Base-by-base conservation (phyloP, 2,329 filamentous ascomycete genomes). In the Aspergillus udagawae region DNA sequence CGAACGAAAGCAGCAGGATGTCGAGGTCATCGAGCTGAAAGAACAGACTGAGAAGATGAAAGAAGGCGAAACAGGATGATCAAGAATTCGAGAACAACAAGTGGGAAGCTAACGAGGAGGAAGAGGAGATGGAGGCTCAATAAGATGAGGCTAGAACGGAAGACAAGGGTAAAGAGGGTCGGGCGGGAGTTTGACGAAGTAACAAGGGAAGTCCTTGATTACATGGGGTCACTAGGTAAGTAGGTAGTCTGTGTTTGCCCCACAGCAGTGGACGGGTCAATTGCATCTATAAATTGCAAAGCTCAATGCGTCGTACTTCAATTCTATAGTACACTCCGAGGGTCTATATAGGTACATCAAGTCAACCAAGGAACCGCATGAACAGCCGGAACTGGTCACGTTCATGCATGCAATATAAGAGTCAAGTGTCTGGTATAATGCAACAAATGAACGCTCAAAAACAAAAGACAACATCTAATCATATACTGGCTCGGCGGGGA, bases 401-500 rank as follows among this genome's bases (percentile, higher is more conserved):
- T 7, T 17, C 14, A 38, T 17, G 32, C 32, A 17, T 38, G 32
- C 32, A 38, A 38, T 25, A 25, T 29, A 29, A 10, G 9, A n/a
- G 32, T 38, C 32, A 38, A 38, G 14, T 38, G 32, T 38, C 32
- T 38, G 32, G 42, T 23, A 45, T 45, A 47, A 47, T 47, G 20
- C 44, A 25, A 47, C n/a, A 20, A 44, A 21, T 20, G 8, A 44
- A 44, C 41, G 41, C 41, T 44, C 20, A 38, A 41, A 27, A 45
- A 12, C 28, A 29, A 28, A 44, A n/a, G 5, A 14, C 12, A 23
- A 25, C 21, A 45, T 23, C 28, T 29, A 29, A 29, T 64, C 57
- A 73, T 5, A 93, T 90, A 74, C 90, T 93, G 27, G 89, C 89
- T 70, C 90, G 81, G 62, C 90, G 80, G 23, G 90, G 90, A 57